Evolutionary conservation across 2,329 filamentous ascomycete species (phyloP), one percentile per base, ranked within the genome.

Genomic region (Ramularia endophylla): DNA sequence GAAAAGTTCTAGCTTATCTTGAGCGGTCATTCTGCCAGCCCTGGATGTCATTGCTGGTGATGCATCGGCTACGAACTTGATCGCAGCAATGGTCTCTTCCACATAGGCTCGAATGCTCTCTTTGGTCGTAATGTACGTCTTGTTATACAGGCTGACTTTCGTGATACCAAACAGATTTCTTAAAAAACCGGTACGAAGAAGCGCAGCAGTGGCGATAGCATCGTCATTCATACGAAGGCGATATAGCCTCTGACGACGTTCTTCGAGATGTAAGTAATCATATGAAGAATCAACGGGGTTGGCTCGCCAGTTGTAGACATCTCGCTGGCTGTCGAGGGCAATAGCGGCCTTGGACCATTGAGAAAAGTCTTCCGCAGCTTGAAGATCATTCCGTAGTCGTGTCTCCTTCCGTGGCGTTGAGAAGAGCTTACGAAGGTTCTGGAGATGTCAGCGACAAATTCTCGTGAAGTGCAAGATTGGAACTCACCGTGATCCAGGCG

Each of bases 111-210:
- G 88, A 47, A 95, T 94, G 35, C 94, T 70, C 40, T 86, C 78
- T 62, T 95, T 95, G 1, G 89, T 95, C n/a, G 88, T 88, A 1
- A 85, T 83, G 59, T 94, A 94, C 9, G 87, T 85, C 44, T 83
- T 78, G 55, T 88, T 89, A 67, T 88, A 95, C 1, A 95, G 72
- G 46, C 80, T 81, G 3, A 87, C 79, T 2, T 84, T 78, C 1
- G 87, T 87, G 54, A 95, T 94, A 60, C 94, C 94, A 44, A 87
- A 89, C 15, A 95, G 71, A 56, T 95, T 95, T 29, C 89, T 79
- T 25, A 95, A 70, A 22, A 79, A 65, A 11, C 77, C 87, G 15
- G 86, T 88, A 18, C 87, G 83, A 28, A 95, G 73, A 17, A 94
- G 74, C 58, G 88, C 88, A 44, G 88, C 81, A 6, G 94, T 71